A percentile compares a stretch with the other conserved stretches of the same genome.
Conservation (phyloP, 2,329 filamentous ascomycete species). For the Zymoseptoria brevis region DNA sequence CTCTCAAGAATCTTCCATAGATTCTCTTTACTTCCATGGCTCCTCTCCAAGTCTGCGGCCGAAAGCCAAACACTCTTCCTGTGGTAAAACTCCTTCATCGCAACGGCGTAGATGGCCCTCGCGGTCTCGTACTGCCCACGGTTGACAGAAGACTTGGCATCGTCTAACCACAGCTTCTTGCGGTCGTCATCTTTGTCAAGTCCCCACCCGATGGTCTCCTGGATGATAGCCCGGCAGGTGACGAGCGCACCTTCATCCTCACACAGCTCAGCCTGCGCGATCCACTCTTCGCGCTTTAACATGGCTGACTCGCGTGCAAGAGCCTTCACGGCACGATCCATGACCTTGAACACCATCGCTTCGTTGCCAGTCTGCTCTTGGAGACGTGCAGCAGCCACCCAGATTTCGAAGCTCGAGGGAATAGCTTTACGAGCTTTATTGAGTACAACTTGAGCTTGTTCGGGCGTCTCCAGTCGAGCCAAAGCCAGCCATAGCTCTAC, state of each 20-base stretch:
- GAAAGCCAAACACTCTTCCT: conserved; percentile 85
- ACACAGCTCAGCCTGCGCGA: conserved; percentile 85
- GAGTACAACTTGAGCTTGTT: conserved; percentile 88
- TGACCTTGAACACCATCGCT: conserved; percentile 69
- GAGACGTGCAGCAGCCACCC: conserved; percentile 86
- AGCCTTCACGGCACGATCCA: conserved; percentile 86
- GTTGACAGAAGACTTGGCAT: conserved; percentile 73
- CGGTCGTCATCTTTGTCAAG: conserved; percentile 94
- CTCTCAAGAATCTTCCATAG: conserved; percentile 83
- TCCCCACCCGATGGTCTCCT: conserved; percentile 85
- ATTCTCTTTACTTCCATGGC: conserved; percentile 74
- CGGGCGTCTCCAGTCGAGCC: conserved; percentile 77
- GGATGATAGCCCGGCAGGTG: conserved; percentile 83
- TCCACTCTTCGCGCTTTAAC: conserved; percentile 97
- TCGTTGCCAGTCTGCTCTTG: conserved; percentile 83
- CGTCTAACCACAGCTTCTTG: conserved; percentile 92
- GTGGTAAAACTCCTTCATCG: conserved; percentile 79
- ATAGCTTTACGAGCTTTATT: conserved; percentile 92
- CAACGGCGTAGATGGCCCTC: conserved; percentile 85
- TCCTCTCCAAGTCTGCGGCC: conserved; percentile 83
- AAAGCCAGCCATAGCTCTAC: conserved; percentile 93
- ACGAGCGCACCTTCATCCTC: conserved; percentile 82
- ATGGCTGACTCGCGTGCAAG: conserved; percentile 88
- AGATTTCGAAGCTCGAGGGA: conserved; percentile 88
- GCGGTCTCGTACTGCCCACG: conserved; percentile 83